Evolutionary conservation across 2,329 filamentous ascomycete species (phyloP).

Genomic region (Sporothrix humicola): DNA sequence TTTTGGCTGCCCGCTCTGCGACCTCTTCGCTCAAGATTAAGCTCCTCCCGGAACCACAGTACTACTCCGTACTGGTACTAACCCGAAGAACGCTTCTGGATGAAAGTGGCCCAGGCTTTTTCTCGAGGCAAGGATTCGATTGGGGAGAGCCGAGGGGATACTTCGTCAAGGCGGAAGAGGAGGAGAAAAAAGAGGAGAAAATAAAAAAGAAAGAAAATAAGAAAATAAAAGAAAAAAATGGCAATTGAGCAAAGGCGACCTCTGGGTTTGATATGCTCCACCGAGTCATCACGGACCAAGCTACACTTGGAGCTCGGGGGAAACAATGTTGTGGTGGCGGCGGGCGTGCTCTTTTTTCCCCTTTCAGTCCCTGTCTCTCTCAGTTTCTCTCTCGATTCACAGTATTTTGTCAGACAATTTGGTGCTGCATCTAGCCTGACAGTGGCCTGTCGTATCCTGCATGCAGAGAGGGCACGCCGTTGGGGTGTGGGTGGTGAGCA

Average conservation of each 20-base stretch:
- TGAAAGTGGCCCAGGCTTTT: conserved; percentile 27
- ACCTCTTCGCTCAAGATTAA: conserved; percentile 32
- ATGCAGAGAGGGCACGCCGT: neutral
- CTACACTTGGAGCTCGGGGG: conserved; percentile 17
- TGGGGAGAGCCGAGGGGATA: neutral
- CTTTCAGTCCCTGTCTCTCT: neutral
- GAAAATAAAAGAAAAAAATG: conserved; percentile 1
- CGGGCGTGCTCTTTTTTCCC: conserved; percentile 5
- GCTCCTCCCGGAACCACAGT: conserved; percentile 31
- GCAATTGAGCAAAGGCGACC: conserved; percentile 12
- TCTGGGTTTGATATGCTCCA: conserved; percentile 31
- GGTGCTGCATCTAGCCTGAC: conserved; percentile 9
- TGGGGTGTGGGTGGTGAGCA: conserved; percentile 17
- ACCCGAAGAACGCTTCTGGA: neutral
- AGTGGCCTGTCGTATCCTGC: conserved; percentile 12
- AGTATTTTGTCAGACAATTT: conserved; percentile 13
- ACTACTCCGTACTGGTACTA: conserved; percentile 32
- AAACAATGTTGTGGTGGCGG: conserved; percentile 17
- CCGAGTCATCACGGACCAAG: conserved; percentile 34
- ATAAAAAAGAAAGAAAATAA: neutral
- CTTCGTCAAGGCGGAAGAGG: neutral
- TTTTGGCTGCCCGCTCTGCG: conserved; percentile 25
- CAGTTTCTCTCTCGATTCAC: neutral
- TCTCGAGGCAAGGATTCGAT: conserved; percentile 16
- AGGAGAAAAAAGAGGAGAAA: conserved; percentile 7